Evolutionary conservation across 192 early-diverging fungal genomes (phyloP), one percentile per base, ranked within the genome.

Genomic region (Rhizophagus clarus): DNA sequence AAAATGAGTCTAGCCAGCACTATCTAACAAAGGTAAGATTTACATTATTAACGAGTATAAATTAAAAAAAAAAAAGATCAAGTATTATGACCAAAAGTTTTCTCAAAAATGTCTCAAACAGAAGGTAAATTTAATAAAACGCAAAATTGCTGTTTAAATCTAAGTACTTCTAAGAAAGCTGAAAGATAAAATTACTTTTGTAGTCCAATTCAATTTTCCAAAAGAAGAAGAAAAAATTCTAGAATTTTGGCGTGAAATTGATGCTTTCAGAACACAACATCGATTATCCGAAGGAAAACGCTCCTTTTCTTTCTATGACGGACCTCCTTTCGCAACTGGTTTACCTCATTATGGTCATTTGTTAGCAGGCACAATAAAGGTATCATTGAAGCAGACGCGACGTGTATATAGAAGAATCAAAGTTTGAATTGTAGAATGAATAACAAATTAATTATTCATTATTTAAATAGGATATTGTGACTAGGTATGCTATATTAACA

Each of bases 321-420:
- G 98, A 37, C 98, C 98, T 66, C 98, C 98, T 61, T 99, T 99
- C 83, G 97, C 97, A 72, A 99, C 98, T 17, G 98, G 98, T 20
- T 86, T 98, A 72, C 98, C 98, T 47, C 98, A 99, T 84, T 98
- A 99, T 83, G 98, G 98, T 68, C 98, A 99, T 82, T 90, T 99
- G 90, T 90, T 99, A 7, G 97, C 97, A 22, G 97, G 98, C 83
- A 98, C 98, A 80, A 98, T 99, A 88, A 99, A 99, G 91, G 94
- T 95, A 83, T 28, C 10, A 28, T 28, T 71, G 4, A 31, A 80
- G 3, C 14, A 14, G 20, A 10, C 28, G 10, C n/a, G 45, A 20
- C 3, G 40, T 29, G 61, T 29, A 63, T 61, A 45, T 3, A 31
- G 15, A 22, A 40, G 37, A 5, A 40, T 40, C 37, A 40, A 40